These are phyloP conservation scores for Canariomyces notabilis DNA, from an alignment of 2,329 filamentous ascomycete species.

Conservation along the genomic window DNA sequence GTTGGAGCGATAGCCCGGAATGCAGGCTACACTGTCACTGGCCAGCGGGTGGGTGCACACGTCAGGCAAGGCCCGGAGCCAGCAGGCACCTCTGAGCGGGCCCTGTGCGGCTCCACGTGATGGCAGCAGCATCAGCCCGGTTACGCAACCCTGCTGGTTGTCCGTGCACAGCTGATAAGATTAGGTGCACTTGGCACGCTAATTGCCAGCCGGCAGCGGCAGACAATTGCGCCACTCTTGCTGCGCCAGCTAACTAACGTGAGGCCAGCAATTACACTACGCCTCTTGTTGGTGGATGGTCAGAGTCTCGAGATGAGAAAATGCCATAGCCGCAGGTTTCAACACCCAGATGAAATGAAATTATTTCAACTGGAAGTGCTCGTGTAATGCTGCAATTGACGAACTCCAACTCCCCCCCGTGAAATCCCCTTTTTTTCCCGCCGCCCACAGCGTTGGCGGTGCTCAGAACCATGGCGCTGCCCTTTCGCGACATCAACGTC, in stretches of 20 bases:
- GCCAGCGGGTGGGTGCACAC: conserved; percentile 20
- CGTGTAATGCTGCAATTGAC: neutral
- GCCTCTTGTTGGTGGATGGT: conserved; percentile 9
- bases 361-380: neutral
- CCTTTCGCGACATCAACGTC: conserved; percentile 95
- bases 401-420: neutral
- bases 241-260: neutral
- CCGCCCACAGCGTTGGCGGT: conserved; percentile 1
- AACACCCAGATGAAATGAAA: too few relatives aligned
- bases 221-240: conserved; percentile 4
- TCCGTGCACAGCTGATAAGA: too few relatives aligned
- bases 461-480: conserved; percentile 43
- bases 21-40: conserved; percentile 17
- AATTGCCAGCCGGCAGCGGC: neutral
- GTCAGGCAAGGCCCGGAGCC: conserved; percentile 18
- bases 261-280: too few relatives aligned
- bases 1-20: conserved; percentile 15
- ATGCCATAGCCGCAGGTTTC: too few relatives aligned
- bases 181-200: too few relatives aligned
- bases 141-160: conserved; percentile 9
- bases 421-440: neutral
- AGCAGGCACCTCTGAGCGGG: conserved; percentile 2
- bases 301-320: neutral
- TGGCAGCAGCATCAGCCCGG: conserved; percentile 7
- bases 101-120: conserved; percentile 21